Base-by-base conservation (phyloP, 495 filamentous ascomycete species). In the Penicillium simplicissimum region DNA sequence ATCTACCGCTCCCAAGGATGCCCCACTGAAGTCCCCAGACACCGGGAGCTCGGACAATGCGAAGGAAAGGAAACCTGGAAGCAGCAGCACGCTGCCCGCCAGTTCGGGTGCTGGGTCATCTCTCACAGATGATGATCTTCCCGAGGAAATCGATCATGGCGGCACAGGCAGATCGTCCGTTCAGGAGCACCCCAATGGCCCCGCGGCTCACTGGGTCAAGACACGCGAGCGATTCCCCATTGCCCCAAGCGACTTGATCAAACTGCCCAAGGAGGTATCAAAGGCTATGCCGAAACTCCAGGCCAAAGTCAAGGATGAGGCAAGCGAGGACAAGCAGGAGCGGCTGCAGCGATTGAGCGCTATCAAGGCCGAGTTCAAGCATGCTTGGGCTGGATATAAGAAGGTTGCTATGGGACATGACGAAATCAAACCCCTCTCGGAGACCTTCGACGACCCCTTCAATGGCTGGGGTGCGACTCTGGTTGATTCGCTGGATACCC, bases 381-480 rank as follows among this genome's bases (percentile, higher is more conserved):
- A 87, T 63, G 85, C 87, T n/a, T 97, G 92, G 91, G 73, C 76
- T 0, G 87, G 86, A 31, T 97, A 96, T 66, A 88, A 84, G 60
- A 70, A 84, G 49, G 73, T 85, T 63, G 92, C 92, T 3, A 93
- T 92, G 90, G 77, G 82, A 35, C 85, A 89, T 59, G 93, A 97
- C 63, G 92, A 96, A 52, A 70, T 96, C 13, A 81, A 77, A 52
- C 93, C 93, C 3, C 63, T 93, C 7, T 82, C 84, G 0, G 86
- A 82, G 35, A 76, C 73, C 21, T 84, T 70, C 38, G 77, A 78
- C 52, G 81, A 98, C 67, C 90, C 93, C 0, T 98, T 98, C 68
- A 93, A 88, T 71, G 91, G 91, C 23, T 98, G 95, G 95, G 95
- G 90, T 21, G 95, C 95, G 4, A 97, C 95, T 2, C 70, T 98